Percentiles rank a stretch among this genome's conserved stretches.
These are phyloP conservation scores for Ogataea ramenticola DNA, from an alignment of 805 yeast genomes.

Conservation along the genomic window DNA sequence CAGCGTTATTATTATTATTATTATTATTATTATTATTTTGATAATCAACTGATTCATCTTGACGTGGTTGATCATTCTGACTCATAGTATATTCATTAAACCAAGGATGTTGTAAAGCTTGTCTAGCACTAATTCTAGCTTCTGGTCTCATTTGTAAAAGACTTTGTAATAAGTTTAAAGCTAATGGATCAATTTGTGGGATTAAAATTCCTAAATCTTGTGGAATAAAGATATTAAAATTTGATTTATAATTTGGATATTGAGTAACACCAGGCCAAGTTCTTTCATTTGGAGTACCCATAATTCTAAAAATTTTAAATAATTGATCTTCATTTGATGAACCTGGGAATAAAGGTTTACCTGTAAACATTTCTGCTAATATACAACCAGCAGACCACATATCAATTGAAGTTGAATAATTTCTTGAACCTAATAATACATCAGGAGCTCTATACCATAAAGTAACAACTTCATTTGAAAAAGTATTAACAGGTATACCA, in stretches of 20 bases:
- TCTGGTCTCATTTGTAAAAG: conserved; percentile 57
- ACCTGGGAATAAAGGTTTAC: conserved; percentile 94
- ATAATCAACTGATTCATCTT: background rate
- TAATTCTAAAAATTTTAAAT: conserved; percentile 79
- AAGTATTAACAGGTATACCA: conserved; percentile 96
- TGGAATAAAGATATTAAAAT: conserved; percentile 80
- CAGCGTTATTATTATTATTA: background rate
- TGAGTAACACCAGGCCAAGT: conserved; percentile 97
- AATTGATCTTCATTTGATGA: conserved; percentile 94
- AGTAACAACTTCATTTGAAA: conserved; percentile 95
- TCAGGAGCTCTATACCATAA: conserved; percentile 98
- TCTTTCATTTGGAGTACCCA: conserved; percentile 95
- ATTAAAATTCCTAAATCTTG: conserved; percentile 72
- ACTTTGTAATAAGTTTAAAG: conserved; percentile 57
- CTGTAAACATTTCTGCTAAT: conserved; percentile 97
- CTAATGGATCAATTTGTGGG: conserved; percentile 64
- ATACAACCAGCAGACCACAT: conserved; percentile 99
- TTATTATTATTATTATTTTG: background rate
- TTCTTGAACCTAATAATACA: conserved; percentile 88
- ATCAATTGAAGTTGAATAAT: conserved; percentile 94
- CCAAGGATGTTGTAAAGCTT: conserved; percentile 69
- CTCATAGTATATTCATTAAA: conserved; percentile 56
- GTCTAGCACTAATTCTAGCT: conserved; percentile 52
- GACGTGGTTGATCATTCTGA: background rate
- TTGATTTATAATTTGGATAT: conserved; percentile 78